Conservation (phyloP, 2,329 filamentous ascomycete species). For the Seiridium cupressi region DNA sequence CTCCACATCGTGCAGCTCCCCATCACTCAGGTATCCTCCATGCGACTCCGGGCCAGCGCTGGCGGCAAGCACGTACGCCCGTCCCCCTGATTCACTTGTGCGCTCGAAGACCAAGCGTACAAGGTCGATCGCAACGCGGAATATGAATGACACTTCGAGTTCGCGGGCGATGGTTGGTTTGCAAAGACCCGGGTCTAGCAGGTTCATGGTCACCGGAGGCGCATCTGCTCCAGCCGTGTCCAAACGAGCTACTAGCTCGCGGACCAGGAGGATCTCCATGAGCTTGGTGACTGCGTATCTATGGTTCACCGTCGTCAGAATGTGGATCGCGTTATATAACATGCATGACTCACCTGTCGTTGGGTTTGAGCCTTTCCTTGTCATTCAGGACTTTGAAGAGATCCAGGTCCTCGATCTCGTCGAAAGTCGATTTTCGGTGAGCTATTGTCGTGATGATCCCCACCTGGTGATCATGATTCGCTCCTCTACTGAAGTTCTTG, state of each 20-base stretch:
- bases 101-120: constrained; percentile 31
- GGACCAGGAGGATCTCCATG: constrained; percentile 24
- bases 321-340: not conserved
- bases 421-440: not conserved
- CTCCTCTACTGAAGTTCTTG: not conserved
- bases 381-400: not conserved
- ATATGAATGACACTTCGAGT: not conserved
- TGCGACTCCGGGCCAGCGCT: not conserved
- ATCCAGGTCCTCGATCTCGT: not conserved
- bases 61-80: constrained; percentile 34
- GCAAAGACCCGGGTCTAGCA: constrained; percentile 53
- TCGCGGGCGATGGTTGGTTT: constrained; percentile 44
- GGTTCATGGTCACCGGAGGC: constrained; percentile 44
- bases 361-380: not conserved
- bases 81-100: constrained; percentile 45
- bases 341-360: not conserved
- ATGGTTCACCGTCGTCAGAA: not conserved
- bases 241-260: constrained; percentile 15
- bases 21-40: not conserved
- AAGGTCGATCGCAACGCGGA: constrained; percentile 24
- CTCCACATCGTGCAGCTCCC: not conserved
- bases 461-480: not conserved
- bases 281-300: constrained; percentile 25
- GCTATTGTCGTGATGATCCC: not conserved
- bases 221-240: not conserved